Percentiles rank a stretch among this genome's conserved stretches.
Evolutionary conservation across 2,329 filamentous ascomycete genomes (phyloP).

Genomic region (Botrytis fabae): DNA sequence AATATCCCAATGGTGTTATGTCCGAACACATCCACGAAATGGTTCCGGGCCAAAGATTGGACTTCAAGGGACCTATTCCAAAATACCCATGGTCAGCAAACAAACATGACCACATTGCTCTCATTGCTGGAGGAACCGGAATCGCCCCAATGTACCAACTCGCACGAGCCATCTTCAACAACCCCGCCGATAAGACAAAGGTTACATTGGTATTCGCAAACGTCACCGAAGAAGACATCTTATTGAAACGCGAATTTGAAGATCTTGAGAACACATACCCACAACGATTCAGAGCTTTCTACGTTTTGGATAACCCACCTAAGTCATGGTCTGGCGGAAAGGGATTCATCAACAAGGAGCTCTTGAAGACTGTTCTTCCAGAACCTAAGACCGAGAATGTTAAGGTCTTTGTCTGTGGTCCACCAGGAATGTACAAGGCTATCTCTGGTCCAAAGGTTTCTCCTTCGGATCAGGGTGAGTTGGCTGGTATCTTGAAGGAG

Average conservation of each 20-base stretch:
- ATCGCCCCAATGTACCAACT: constrained; percentile 99
- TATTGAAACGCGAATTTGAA: constrained; percentile 81
- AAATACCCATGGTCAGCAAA: constrained; percentile 90
- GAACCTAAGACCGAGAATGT: constrained; percentile 89
- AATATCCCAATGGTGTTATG: constrained; percentile 89
- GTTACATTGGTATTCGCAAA: constrained; percentile 95
- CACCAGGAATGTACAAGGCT: constrained; percentile 89
- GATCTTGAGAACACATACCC: constrained; percentile 94
- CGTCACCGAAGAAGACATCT: constrained; percentile 83
- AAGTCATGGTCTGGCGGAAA: constrained; percentile 74
- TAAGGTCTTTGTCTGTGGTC: constrained; percentile 96
- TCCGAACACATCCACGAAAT: constrained; percentile 84
- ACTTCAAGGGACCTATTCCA: constrained; percentile 92
- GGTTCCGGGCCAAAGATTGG: constrained; percentile 76
- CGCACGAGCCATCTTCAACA: constrained; percentile 86
- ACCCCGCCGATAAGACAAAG: constrained; percentile 95
- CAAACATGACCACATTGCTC: constrained; percentile 86
- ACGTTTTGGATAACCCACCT: constrained; percentile 82
- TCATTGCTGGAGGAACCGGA: constrained; percentile 92
- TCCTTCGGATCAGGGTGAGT: constrained; percentile 91
- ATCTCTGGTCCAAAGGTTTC: constrained; percentile 87
- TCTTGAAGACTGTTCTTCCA: constrained; percentile 91
- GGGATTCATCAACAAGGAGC: constrained; percentile 84
- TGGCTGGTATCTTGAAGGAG: constrained; percentile 75
- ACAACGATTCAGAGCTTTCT: constrained; percentile 92